phyloP scores from a whole-genome alignment of 495 filamentous ascomycete genomes.

The Penicillium cosmopolitanum region DNA sequence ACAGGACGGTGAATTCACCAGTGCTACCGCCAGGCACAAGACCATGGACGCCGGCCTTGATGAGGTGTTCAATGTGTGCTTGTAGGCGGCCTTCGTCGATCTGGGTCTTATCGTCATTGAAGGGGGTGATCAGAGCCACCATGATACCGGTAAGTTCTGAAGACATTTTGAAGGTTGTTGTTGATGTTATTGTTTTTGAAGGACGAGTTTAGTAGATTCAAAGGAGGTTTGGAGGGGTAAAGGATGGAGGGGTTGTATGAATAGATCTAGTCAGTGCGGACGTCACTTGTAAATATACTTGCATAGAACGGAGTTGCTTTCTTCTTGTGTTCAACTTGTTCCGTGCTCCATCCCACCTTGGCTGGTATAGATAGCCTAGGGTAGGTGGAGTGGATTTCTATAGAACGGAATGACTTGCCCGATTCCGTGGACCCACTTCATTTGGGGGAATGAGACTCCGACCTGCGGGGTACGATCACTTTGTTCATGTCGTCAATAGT shows the following conservation, averaged over 20 bases:
- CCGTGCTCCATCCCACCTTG: not conserved
- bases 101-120: slow-evolving; percentile 36
- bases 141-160: slow-evolving; percentile 34
- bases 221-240: not conserved
- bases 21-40: slow-evolving; percentile 46
- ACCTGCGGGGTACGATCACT: not conserved
- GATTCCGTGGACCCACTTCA: not conserved
- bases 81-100: slow-evolving; percentile 38
- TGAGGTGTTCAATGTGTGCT: slow-evolving; percentile 41
- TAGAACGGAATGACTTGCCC: not conserved
- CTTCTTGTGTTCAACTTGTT: slow-evolving; percentile 9
- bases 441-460: not conserved
- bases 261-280: no score
- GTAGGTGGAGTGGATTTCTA: not conserved
- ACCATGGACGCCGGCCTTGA: slow-evolving; percentile 39
- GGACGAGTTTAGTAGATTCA: slow-evolving; percentile 2
- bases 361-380: slow-evolving; percentile 2
- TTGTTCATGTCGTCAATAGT: no score
- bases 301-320: slow-evolving; percentile 7
- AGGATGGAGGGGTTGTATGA: not conserved
- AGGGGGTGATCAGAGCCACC: slow-evolving; percentile 44
- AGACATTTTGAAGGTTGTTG: slow-evolving; percentile 21
- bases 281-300: slow-evolving; percentile 10
- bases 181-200: not conserved
- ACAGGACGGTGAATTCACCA: slow-evolving; percentile 42